These are phyloP conservation scores for Blastomyces gilchristii DNA, from an alignment of 2,329 filamentous ascomycete genomes.

Conservation along the genomic window DNA sequence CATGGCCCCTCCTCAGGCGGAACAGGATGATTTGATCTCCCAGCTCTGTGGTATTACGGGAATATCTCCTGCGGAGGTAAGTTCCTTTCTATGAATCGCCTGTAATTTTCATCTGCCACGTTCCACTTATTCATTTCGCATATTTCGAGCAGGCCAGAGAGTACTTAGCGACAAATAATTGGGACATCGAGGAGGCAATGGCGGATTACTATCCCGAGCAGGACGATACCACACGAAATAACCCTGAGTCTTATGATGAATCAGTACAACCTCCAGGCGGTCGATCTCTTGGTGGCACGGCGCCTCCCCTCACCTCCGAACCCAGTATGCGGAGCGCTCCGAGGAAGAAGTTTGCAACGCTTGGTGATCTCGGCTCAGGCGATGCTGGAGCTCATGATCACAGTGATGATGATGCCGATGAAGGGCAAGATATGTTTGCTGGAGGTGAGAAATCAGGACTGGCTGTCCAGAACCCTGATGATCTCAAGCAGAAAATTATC, in stretches of 20 bases:
- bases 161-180: slow-evolving; percentile 55
- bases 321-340: slow-evolving; percentile 24
- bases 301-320: slow-evolving; percentile 24
- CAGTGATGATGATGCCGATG: slow-evolving; percentile 43
- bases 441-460: slow-evolving; percentile 60
- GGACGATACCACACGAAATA: slow-evolving; percentile 29
- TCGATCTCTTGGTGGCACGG: slow-evolving; percentile 26
- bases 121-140: neutral
- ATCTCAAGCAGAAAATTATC: slow-evolving; percentile 42
- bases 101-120: neutral
- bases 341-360: slow-evolving; percentile 40
- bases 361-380: slow-evolving; percentile 35
- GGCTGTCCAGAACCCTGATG: slow-evolving; percentile 55
- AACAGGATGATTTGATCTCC: slow-evolving; percentile 37
- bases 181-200: slow-evolving; percentile 56
- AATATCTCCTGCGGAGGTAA: slow-evolving; percentile 40
- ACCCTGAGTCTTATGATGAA: slow-evolving; percentile 20
- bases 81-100: slow-evolving; percentile 6
- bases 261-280: slow-evolving; percentile 19
- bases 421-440: slow-evolving; percentile 50
- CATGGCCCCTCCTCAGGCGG: slow-evolving; percentile 29
- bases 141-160: slow-evolving; percentile 47
- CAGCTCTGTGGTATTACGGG: slow-evolving; percentile 51
- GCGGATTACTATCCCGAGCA: slow-evolving; percentile 50
- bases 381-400: slow-evolving; percentile 31